Percentiles rank a stretch among this genome's conserved stretches.
phyloP scores from a whole-genome alignment of 2,329 filamentous ascomycete genomes.

The Huntiella abstrusa region DNA sequence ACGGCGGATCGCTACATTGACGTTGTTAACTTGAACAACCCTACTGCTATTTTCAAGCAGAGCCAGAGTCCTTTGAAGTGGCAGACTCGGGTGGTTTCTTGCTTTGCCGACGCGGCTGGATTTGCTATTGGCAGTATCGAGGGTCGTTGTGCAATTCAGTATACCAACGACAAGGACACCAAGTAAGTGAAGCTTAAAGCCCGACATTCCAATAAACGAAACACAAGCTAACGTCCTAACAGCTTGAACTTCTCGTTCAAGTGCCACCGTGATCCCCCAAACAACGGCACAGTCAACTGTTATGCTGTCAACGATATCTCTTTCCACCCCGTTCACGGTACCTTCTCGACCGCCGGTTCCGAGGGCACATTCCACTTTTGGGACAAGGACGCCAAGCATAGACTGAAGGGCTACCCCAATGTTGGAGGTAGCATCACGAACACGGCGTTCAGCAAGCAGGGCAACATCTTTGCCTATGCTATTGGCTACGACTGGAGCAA shows the following conservation, averaged over 20 bases:
- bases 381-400: slow-evolving; percentile 83
- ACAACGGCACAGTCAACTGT: slow-evolving; percentile 66
- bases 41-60: slow-evolving; percentile 85
- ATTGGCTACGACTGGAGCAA: slow-evolving; percentile 98
- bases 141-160: slow-evolving; percentile 92
- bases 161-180: slow-evolving; percentile 88
- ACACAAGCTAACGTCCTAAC: neutral
- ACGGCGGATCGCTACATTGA: slow-evolving; percentile 95
- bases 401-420: slow-evolving; percentile 71
- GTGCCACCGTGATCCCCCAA: slow-evolving; percentile 73
- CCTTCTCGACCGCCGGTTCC: slow-evolving; percentile 90
- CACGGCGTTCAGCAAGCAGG: slow-evolving; percentile 78
- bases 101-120: slow-evolving; percentile 77
- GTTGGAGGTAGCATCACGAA: slow-evolving; percentile 75
- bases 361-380: slow-evolving; percentile 96
- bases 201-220: neutral
- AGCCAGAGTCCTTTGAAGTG: slow-evolving; percentile 92
- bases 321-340: slow-evolving; percentile 91
- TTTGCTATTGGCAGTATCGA: slow-evolving; percentile 96
- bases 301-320: slow-evolving; percentile 94
- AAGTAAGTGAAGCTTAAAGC: slow-evolving; percentile 26
- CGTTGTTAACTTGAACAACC: slow-evolving; percentile 76
- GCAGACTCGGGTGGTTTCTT: slow-evolving; percentile 90
- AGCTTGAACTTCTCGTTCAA: slow-evolving; percentile 97
- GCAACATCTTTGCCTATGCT: slow-evolving; percentile 71